Evolutionary conservation across 805 yeast genomes (phyloP), one percentile per base, ranked within the genome.

Genomic region (Candida mattraensis): DNA sequence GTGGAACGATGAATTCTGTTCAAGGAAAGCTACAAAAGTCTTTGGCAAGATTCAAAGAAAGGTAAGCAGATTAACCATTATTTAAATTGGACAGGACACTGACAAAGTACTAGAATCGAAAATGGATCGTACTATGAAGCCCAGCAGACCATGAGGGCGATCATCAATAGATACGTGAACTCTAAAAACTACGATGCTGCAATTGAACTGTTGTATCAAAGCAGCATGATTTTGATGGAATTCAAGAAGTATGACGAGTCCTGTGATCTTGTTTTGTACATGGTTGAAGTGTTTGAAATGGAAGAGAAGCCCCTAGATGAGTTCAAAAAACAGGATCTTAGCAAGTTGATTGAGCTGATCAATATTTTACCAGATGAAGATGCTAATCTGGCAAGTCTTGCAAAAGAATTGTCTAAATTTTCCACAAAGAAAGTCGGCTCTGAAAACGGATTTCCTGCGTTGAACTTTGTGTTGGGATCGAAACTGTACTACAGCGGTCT

Each of bases 71-170:
- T 3, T 19, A 7, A 24, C n/a, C 14, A 19, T 11, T 16, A n/a
- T n/a, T n/a, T n/a, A n/a, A n/a, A n/a, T n/a, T n/a, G n/a, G 15
- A 9, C 20, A 19, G n/a, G 29, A 10, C 7, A 17, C 33, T 31
- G 26, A 30, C 39, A 16, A n/a, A 2, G 24, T n/a, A 7, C 6
- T 11, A 80, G 84, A 51, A 82, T 91, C 45, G 75, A 72, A 33
- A 72, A 72, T 32, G 87, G 86, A 3, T 84, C 88, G 37, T 87
- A 72, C 64, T 91, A 91, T 58, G 99, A 93, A 58, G 98, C 98
- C 0, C 96, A 91, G 58, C 98, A 93, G 61, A 89, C 96, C 0
- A 71, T 93, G 33, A 70, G 96, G 53, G 87, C 98, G 5, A 84
- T 91, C 35, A 85, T 86, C 26, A 88, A 88, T 48, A 72, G 99